Evolutionary conservation across 768 basidiomycete species (phyloP).

Genomic region (Kwoniella heveanensis): DNA sequence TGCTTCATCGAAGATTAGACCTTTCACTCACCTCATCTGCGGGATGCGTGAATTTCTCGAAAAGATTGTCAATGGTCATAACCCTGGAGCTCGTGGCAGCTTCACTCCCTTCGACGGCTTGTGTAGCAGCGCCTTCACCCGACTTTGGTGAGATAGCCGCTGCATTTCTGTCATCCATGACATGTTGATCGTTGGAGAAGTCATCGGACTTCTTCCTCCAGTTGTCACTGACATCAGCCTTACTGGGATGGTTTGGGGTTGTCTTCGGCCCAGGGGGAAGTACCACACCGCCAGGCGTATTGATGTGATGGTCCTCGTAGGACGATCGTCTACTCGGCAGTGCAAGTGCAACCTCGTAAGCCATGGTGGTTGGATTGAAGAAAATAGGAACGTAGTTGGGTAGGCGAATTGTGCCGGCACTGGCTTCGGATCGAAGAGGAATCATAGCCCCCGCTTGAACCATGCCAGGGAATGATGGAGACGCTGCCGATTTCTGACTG

Average conservation of each 20-base stretch:
- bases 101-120: background rate
- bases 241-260: conserved; percentile 19
- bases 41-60: conserved; percentile 34
- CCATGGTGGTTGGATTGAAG: conserved; percentile 15
- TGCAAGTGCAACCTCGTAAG: conserved; percentile 10
- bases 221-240: conserved; percentile 46
- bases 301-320: conserved; percentile 11
- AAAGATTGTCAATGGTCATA: conserved; percentile 41
- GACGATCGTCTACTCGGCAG: background rate
- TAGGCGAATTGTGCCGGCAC: background rate
- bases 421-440: background rate
- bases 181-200: background rate
- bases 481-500: background rate
- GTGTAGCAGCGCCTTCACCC: background rate
- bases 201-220: conserved; percentile 27
- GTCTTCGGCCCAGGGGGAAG: conserved; percentile 1
- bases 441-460: background rate
- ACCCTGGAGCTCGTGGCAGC: conserved; percentile 1
- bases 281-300: background rate
- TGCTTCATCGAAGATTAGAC: too few relatives aligned
- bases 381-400: conserved; percentile 1
- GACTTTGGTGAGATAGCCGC: background rate
- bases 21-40: conserved; percentile 8
- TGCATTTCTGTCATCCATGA: background rate
- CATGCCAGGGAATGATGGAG: background rate